Evolutionary conservation across 805 yeast species (phyloP), one percentile per base, ranked within the genome.

Genomic region (Spathaspora gorwiae): DNA sequence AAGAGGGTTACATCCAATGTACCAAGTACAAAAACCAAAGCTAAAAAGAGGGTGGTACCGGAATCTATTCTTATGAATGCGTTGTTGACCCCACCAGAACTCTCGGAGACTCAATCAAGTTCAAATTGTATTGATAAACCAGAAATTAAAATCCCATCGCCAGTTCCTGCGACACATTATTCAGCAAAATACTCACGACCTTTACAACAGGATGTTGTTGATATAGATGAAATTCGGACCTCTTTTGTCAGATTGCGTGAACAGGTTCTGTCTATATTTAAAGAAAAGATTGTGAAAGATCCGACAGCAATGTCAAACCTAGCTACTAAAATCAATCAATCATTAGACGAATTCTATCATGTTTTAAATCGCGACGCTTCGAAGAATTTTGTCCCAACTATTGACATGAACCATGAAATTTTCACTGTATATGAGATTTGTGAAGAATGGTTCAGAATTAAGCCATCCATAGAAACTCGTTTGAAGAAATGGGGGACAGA

Each of bases 321-420:
- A 12, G 30, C 48, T 5, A 9, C 19, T 7, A 37, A 33, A n/a
- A 35, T 45, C 10, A 45, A 45, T 24, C 33, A 26, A 8, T 19
- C 47, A 32, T 14, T 46, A 12, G 15, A 39, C 12, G 27, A 27
- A n/a, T 46, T 46, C 38, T 40, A 46, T 19, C 7, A 11, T 12
- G 27, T 37, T 12, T 32, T 46, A 13, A 40, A 38, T 6, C 9
- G 12, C 32, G 43, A 37, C 5, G 42, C 47, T 7, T 11, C 7
- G 39, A 37, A 11, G 14, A 30, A 26, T 13, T 35, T 39, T 2
- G 27, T 43, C 10, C 50, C 53, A 7, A 39, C 33, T 11, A 35
- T 50, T 5, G 53, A 45, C 31, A 41, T 50, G 46, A 50, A 50
- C 37, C 50, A 50, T 40, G 46, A 50, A 12, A 40, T 50, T 12